Evolutionary conservation across 768 basidiomycete genomes (phyloP).

Genomic region (Psilocybe cubensis): DNA sequence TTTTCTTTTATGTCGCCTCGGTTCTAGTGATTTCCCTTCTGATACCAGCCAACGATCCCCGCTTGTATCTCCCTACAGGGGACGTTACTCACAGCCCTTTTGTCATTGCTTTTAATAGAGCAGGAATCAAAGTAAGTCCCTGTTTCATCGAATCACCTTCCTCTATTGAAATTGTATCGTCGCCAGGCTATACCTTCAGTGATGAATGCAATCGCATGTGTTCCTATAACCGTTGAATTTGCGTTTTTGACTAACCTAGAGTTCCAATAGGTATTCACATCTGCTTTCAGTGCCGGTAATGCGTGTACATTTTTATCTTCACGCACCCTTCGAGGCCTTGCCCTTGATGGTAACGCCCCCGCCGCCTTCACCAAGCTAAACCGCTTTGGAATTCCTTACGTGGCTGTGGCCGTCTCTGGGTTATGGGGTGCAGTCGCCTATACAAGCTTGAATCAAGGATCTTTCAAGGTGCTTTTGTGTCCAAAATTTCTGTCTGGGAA

Average conservation of each 20-base stretch:
- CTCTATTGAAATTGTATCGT: neutral
- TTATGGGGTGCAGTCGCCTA: conserved; percentile 30
- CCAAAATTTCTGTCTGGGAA: neutral
- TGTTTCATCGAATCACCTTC: neutral
- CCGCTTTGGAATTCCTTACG: conserved; percentile 32
- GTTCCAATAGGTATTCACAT: conserved; percentile 49
- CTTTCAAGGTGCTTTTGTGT: conserved; percentile 22
- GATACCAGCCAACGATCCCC: conserved; percentile 60
- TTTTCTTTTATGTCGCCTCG: conserved; percentile 53
- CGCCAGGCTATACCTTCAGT: conserved; percentile 32
- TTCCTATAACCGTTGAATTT: neutral
- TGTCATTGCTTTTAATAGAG: conserved; percentile 67
- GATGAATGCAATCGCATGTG: conserved; percentile 57
- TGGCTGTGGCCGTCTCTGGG: conserved; percentile 27
- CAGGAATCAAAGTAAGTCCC: conserved; percentile 54
- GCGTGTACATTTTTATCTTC: conserved; percentile 50
- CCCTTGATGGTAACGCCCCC: conserved; percentile 41
- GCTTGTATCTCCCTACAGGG: conserved; percentile 25
- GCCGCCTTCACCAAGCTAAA: conserved; percentile 32
- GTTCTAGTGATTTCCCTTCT: conserved; percentile 69
- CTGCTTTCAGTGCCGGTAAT: conserved; percentile 63
- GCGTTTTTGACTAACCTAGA: neutral
- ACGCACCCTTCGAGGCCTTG: conserved; percentile 42
- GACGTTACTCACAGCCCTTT: conserved; percentile 68
- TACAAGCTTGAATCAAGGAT: conserved; percentile 29